Evolutionary conservation across 2,329 filamentous ascomycete genomes (phyloP).

Genomic region (Colletotrichum cuscutae): DNA sequence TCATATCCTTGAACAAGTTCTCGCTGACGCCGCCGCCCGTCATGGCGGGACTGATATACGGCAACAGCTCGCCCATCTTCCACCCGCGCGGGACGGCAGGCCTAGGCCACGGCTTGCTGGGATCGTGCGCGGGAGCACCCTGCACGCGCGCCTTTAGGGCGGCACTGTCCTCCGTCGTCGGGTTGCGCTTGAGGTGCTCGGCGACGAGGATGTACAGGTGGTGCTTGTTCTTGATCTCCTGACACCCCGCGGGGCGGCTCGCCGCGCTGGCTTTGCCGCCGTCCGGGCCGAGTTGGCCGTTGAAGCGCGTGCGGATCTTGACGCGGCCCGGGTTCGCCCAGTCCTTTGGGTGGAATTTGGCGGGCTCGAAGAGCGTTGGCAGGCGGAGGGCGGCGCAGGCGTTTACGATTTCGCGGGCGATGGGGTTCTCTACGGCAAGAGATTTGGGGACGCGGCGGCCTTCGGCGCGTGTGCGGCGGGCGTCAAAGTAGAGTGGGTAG

Average conservation of each 20-base stretch:
- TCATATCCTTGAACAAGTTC: slow-evolving; percentile 95
- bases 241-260: slow-evolving; percentile 39
- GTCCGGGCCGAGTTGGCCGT: slow-evolving; percentile 45
- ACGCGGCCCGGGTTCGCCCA: slow-evolving; percentile 97
- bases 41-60: slow-evolving; percentile 88
- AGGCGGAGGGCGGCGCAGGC: slow-evolving; percentile 81
- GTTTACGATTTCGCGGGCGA: slow-evolving; percentile 89
- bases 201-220: slow-evolving; percentile 88
- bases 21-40: slow-evolving; percentile 94
- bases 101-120: slow-evolving; percentile 74
- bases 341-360: slow-evolving; percentile 94
- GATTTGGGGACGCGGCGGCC: slow-evolving; percentile 81
- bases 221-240: slow-evolving; percentile 80
- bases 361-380: slow-evolving; percentile 85
- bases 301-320: slow-evolving; percentile 61
- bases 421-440: slow-evolving; percentile 83
- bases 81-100: slow-evolving; percentile 85
- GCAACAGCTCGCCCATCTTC: slow-evolving; percentile 88
- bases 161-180: slow-evolving; percentile 75
- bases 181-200: slow-evolving; percentile 77
- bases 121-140: slow-evolving; percentile 74
- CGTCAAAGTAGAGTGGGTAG: slow-evolving; percentile 97
- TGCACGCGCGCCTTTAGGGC: slow-evolving; percentile 79
- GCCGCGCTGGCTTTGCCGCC: slow-evolving; percentile 61
- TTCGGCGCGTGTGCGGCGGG: slow-evolving; percentile 75